These are phyloP conservation scores for Rutidosis leptorrhynchoides DNA, from an alignment of 129 eudicot genomes.

Conservation along the genomic window DNA sequence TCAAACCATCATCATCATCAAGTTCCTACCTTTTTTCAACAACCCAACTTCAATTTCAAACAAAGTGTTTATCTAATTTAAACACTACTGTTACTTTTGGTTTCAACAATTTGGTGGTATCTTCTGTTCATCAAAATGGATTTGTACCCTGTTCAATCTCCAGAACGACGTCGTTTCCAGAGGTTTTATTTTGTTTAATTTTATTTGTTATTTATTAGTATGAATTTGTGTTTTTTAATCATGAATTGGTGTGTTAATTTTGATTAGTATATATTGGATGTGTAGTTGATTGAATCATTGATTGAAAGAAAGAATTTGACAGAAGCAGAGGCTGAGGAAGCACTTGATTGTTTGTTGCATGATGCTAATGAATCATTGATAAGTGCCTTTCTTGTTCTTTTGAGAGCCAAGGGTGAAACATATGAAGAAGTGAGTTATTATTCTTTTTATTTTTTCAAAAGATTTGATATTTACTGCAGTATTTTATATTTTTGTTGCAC, in stretches of 20 bases:
- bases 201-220: no score
- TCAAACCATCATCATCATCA: slow-evolving; percentile 23
- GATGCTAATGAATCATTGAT: slow-evolving; percentile 60
- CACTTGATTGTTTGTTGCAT: slow-evolving; percentile 48
- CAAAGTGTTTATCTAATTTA: not conserved
- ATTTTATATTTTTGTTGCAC: no score
- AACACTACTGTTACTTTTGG: not conserved
- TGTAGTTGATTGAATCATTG: slow-evolving; percentile 60
- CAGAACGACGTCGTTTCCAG: slow-evolving; percentile 33
- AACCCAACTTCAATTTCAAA: slow-evolving; percentile 20
- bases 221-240: not conserved
- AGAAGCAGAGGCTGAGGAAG: slow-evolving; percentile 56
- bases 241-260: not conserved
- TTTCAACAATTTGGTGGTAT: slow-evolving; percentile 9
- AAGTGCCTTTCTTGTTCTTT: slow-evolving; percentile 69
- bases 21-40: slow-evolving; percentile 12
- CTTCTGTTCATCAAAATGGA: slow-evolving; percentile 12
- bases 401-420: slow-evolving; percentile 78
- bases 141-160: slow-evolving; percentile 20
- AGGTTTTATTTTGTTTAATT: slow-evolving; percentile 28
- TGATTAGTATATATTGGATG: slow-evolving; percentile 1
- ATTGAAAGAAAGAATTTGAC: slow-evolving; percentile 52
- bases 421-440: slow-evolving; percentile 59
- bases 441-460: not conserved
- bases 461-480: no score